Percentiles rank a stretch among this genome's conserved stretches.
Conservation (phyloP, 306 rosid genomes). For the Ormosia semicastrata region DNA sequence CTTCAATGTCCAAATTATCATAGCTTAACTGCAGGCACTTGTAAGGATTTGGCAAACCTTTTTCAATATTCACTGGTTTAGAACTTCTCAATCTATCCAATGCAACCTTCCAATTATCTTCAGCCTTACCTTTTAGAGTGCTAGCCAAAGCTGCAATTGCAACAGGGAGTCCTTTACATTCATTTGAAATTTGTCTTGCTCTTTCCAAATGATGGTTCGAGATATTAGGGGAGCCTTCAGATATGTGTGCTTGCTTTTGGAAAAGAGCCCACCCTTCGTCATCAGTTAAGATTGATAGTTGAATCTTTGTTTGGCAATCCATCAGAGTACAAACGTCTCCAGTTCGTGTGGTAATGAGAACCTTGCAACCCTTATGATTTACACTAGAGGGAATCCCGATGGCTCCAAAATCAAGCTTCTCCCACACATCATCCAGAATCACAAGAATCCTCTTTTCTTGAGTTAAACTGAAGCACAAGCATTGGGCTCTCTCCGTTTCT, state of each 20-base stretch:
- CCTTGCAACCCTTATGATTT: neutral
- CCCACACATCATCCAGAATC: slow-evolving; percentile 34
- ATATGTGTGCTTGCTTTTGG: neutral
- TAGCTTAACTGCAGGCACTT: slow-evolving; percentile 20
- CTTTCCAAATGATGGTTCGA: too few species aligned
- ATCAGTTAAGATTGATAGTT: neutral
- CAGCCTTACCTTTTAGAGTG: neutral
- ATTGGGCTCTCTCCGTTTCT: neutral
- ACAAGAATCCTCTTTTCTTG: neutral
- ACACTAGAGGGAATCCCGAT: slow-evolving; percentile 13
- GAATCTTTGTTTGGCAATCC: slow-evolving; percentile 3
- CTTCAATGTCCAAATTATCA: neutral
- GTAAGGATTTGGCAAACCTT: neutral
- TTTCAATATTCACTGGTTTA: neutral
- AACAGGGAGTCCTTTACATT: slow-evolving; percentile 32
- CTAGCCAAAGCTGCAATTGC: slow-evolving; percentile 15
- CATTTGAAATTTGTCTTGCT: neutral
- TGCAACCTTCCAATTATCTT: neutral
- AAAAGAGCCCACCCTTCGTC: slow-evolving; percentile 21
- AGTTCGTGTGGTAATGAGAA: slow-evolving; percentile 19
- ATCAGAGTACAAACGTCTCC: neutral
- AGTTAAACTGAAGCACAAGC: neutral
- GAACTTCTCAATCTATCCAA: neutral
- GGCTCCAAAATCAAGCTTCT: neutral
- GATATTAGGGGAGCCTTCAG: neutral